Base-by-base conservation (phyloP, 352 stramenopile genomes). In the Pythium inflatum region DNA sequence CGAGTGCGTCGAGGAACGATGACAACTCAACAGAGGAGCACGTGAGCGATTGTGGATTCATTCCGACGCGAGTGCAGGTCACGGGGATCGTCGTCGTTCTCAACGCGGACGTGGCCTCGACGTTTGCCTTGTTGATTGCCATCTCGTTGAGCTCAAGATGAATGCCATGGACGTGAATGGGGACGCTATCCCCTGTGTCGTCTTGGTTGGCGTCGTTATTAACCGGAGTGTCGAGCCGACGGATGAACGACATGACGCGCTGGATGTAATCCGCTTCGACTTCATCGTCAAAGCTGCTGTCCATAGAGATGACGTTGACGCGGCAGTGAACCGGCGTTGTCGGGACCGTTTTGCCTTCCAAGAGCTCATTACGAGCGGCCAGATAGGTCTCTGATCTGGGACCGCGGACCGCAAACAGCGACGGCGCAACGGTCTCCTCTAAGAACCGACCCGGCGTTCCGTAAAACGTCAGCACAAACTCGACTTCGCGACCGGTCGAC, bases 391-490 rank as follows among this genome's bases (percentile, higher is more conserved):
- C 24, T 2, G 63, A 70, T 6, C 34, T 53, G 5, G 46, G 22
- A 24, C 45, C 30, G 11, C 5, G 14, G 1, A 30, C 45, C 1
- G 31, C 48, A 24, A 70, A 70, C 16, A 70, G 34, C 40, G 27
- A 24, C 3, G 63, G 53, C 25, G 63, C 63, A 20, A 70, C 9
- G 0, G 41, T 30, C n/a, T 70, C 53, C 9, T 53, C 63, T 6
- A 70, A 34, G 27, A 70, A 60, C 14, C 43, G 53, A 28, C 63
- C 63, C 1, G 30, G 34, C 1, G 63, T 65, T 18, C 63, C 63
- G 34, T 70, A 65, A 45, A 70, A 70, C 18, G 63, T 70, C 16
- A 70, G 54, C 36, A 60, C 63, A 45, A 70, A 65, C 45, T 56
- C 24, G 0, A 70, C 45, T 6, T 45, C 13, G 13, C 28, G 43